Evolutionary conservation across 192 early-diverging fungal species (phyloP), one percentile per base, ranked within the genome.

Genomic region (Backusella luteola): DNA sequence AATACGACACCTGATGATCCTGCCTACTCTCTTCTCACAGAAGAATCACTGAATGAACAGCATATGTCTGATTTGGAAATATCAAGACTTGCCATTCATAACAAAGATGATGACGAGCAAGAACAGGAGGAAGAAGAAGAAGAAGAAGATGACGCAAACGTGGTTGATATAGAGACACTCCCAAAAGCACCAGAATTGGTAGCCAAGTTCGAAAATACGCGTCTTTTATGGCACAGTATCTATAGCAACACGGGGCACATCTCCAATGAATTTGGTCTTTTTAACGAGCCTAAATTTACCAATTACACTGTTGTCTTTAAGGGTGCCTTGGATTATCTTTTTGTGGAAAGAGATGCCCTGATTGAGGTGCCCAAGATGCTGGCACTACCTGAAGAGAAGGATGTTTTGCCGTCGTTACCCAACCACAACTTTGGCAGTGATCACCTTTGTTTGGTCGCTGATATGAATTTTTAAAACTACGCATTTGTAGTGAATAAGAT

Each of bases 311-410:
- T 44, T 15, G 68, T 44, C 11, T 84, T 77, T 35, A 74, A 74
- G 46, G 82, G 82, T 6, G 77, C 79, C 6, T 35, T 84, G 14
- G 82, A 84, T 66, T 84, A 84, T 69, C 49, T 84, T 38, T 75
- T 84, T 71, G 34, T 78, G 14, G 56, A 70, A 39, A 34, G 39
- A 1, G 21, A 26, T 71, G 14, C 32, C 0, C 6, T 8, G 11
- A 29, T 74, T 32, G 11, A 35, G 8, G 26, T 67, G 1, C 34
- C 39, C 9, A 29, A 19, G 5, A 19, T 78, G 0, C 52, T 78
- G n/a, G 34, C 42, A 69, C 11, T 76, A 0, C 82, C 82, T 11
- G 21, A 63, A 1, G 81, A 71, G 35, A 71, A 74, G 3, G 44
- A 78, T 1, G 19, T 84, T 12, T 38, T 75, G 26, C 79, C 78